Evolutionary conservation across 441 rosid genomes (phyloP).

Genomic region (Brassica balearica): DNA sequence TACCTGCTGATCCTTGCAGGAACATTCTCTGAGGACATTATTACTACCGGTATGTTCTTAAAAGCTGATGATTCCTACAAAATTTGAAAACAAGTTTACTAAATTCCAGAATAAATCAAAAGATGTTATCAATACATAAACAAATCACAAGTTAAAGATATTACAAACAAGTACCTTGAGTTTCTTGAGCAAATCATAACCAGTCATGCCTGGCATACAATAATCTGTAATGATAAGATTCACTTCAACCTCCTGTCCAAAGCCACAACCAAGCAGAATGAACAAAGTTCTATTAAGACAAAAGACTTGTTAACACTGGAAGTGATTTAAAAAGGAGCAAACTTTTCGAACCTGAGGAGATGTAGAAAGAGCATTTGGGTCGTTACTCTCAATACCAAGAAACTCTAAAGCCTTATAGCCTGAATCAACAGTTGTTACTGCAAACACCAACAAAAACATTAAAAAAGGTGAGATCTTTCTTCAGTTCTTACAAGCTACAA

Average conservation of each 20-base stretch:
- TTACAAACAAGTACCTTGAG: conserved; percentile 57
- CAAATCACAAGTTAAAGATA: conserved; percentile 13
- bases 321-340: neutral
- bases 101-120: neutral
- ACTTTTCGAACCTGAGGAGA: conserved; percentile 53
- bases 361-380: conserved; percentile 43
- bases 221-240: conserved; percentile 73
- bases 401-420: conserved; percentile 71
- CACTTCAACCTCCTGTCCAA: conserved; percentile 61
- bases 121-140: conserved; percentile 11
- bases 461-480: conserved; percentile 30
- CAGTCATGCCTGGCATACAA: conserved; percentile 86
- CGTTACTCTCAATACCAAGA: conserved; percentile 54
- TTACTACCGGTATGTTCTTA: conserved; percentile 66
- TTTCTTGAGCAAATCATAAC: conserved; percentile 77
- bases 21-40: conserved; percentile 79
- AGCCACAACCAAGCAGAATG: conserved; percentile 10
- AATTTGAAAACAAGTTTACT: conserved; percentile 3
- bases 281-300: conserved; percentile 3
- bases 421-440: conserved; percentile 74
- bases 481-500: neutral
- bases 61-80: conserved; percentile 68
- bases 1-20: conserved; percentile 70
- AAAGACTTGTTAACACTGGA: neutral
- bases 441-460: conserved; percentile 23